phyloP scores from a whole-genome alignment of 1,284 basidiomycete genomes.

The Leccinum idahoense region DNA sequence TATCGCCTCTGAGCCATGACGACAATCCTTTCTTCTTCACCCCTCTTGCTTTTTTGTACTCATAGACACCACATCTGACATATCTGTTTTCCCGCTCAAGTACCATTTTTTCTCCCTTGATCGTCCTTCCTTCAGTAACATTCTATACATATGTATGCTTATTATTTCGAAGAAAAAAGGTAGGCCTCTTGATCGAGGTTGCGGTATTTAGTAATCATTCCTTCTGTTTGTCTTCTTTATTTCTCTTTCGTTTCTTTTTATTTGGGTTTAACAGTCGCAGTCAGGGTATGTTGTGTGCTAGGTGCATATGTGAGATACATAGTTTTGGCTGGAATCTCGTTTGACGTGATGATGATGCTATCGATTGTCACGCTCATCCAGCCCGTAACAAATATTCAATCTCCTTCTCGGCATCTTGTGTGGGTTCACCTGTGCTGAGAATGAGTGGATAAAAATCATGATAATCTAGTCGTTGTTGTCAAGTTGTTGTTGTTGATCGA shows the following conservation, averaged over 20 bases:
- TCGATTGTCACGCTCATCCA: too few species aligned
- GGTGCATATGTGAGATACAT: not conserved
- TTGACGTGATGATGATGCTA: too few species aligned
- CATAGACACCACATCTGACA: constrained; percentile 7
- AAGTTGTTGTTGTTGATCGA: not conserved
- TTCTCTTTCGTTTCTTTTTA: not conserved
- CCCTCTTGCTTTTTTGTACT: constrained; percentile 4
- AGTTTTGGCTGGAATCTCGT: not conserved
- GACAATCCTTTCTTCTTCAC: constrained; percentile 1
- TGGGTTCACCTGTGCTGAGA: not conserved
- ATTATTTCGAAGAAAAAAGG: not conserved
- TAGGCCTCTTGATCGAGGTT: not conserved
- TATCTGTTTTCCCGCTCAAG: constrained; percentile 4
- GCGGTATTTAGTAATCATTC: constrained; percentile 1
- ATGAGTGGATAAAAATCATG: not conserved
- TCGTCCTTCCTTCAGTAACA: not conserved
- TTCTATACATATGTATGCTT: not conserved
- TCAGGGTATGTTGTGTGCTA: not conserved
- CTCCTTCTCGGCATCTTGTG: not conserved
- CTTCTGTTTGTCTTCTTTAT: not conserved
- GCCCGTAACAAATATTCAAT: too few species aligned
- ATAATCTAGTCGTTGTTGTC: not conserved
- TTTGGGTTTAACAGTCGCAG: not conserved
- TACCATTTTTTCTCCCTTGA: not conserved
- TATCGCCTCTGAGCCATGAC: constrained; percentile 1